A percentile compares a stretch with the other conserved stretches of the same genome.
Evolutionary conservation across 345 rosid genomes (phyloP).

Genomic region (Salix viminalis): DNA sequence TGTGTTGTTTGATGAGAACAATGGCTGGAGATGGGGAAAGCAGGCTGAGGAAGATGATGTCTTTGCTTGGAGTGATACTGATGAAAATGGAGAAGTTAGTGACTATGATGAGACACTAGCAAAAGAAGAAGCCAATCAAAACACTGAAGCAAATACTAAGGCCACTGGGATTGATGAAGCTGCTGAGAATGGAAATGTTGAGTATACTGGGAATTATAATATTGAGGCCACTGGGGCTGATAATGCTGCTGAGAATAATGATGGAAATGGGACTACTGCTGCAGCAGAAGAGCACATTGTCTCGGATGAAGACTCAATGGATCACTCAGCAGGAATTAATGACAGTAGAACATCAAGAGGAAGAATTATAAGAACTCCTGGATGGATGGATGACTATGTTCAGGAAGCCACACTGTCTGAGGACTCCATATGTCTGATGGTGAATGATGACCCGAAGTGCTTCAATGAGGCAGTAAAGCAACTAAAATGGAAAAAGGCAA

Average conservation of each 20-base stretch:
- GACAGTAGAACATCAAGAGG: background rate
- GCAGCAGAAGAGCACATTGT: too few relatives aligned
- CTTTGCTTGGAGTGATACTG: fast-evolving
- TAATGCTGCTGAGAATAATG: too few relatives aligned
- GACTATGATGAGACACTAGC: background rate
- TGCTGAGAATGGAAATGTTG: too few relatives aligned
- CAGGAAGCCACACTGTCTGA: too few relatives aligned
- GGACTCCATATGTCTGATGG: too few relatives aligned
- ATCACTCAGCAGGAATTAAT: too few relatives aligned
- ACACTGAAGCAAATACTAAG: background rate
- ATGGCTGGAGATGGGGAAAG: background rate
- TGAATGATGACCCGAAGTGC: background rate
- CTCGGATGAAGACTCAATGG: too few relatives aligned
- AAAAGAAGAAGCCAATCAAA: fast-evolving
- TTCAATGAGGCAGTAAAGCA: background rate
- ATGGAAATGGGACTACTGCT: too few relatives aligned
- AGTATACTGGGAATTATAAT: too few relatives aligned
- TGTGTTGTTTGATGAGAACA: background rate
- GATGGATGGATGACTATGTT: background rate
- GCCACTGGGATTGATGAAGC: too few relatives aligned
- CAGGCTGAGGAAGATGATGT: background rate
- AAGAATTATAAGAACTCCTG: background rate
- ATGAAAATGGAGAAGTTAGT: background rate
- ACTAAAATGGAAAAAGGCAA: background rate
- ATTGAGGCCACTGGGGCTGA: too few relatives aligned